Conservation (phyloP, 805 yeast genomes). For the Candida chauliodis region DNA sequence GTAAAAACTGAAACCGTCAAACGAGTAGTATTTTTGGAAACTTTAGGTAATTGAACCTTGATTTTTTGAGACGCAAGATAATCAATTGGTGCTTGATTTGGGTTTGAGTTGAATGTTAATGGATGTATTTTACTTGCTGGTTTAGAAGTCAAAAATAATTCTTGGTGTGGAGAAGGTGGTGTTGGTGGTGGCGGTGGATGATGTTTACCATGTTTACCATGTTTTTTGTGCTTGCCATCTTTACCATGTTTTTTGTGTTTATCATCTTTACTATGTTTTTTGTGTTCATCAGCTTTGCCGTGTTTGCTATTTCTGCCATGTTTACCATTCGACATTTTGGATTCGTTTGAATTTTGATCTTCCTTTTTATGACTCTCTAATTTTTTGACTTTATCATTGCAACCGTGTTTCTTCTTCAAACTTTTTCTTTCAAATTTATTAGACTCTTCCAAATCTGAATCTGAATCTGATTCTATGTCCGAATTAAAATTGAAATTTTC, state of each 20-base stretch:
- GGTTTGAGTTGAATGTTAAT: conserved; percentile 21
- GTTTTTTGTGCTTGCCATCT: conserved; percentile 6
- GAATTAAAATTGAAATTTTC: not conserved
- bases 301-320: conserved; percentile 6
- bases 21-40: conserved; percentile 56
- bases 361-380: not conserved
- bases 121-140: conserved; percentile 41
- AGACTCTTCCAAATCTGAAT: conserved; percentile 5
- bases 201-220: conserved; percentile 3
- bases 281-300: conserved; percentile 6
- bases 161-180: conserved; percentile 5
- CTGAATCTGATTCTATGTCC: conserved; percentile 5
- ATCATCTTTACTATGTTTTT: conserved; percentile 6
- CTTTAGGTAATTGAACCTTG: conserved; percentile 37
- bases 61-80: conserved; percentile 43
- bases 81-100: conserved; percentile 39
- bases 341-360: not conserved
- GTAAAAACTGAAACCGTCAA: conserved; percentile 57
- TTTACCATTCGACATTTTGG: not conserved
- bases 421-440: not conserved
- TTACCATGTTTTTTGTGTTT: conserved; percentile 8
- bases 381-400: not conserved
- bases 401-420: no score
- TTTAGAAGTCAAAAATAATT: conserved; percentile 24
- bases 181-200: conserved; percentile 3